Evolutionary conservation across 1,284 basidiomycete species (phyloP).

Genomic region (Sanghuangporus weigelae): DNA sequence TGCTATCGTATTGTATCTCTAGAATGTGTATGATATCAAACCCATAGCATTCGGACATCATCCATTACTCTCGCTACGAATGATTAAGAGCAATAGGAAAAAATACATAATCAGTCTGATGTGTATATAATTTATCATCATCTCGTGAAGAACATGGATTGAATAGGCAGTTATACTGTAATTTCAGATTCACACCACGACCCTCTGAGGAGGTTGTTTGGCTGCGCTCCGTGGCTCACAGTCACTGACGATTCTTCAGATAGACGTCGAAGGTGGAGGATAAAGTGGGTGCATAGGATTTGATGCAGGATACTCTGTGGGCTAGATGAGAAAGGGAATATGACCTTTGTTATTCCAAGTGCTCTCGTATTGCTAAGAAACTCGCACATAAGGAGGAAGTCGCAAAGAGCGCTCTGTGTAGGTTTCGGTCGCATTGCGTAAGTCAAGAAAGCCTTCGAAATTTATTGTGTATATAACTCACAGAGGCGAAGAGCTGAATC

Average conservation of each 20-base stretch:
- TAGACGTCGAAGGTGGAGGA: constrained; percentile 1
- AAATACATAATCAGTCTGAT: too few relatives aligned
- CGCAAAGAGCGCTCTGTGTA: constrained; percentile 5
- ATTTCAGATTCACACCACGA: not conserved
- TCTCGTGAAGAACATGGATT: too few relatives aligned
- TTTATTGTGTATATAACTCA: not conserved
- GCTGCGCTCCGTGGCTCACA: not conserved
- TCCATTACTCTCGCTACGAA: not conserved
- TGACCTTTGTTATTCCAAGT: not conserved
- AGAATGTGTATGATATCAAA: not conserved
- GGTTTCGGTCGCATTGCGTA: too few relatives aligned
- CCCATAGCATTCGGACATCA: not conserved
- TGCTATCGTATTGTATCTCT: constrained; percentile 2
- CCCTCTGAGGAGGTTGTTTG: not conserved
- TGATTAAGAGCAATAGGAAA: too few relatives aligned
- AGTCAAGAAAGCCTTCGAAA: too few relatives aligned
- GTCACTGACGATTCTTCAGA: not conserved
- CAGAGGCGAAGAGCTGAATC: constrained; percentile 10
- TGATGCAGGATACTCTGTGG: constrained; percentile 9
- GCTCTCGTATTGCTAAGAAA: not conserved
- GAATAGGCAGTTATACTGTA: not conserved
- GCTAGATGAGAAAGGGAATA: not conserved
- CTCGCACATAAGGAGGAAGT: not conserved
- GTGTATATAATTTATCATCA: too few relatives aligned
- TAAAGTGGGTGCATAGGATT: constrained; percentile 5